These are phyloP conservation scores for Penicillium sp. DNA, from an alignment of 2,329 filamentous ascomycete species.

Conservation along the genomic window DNA sequence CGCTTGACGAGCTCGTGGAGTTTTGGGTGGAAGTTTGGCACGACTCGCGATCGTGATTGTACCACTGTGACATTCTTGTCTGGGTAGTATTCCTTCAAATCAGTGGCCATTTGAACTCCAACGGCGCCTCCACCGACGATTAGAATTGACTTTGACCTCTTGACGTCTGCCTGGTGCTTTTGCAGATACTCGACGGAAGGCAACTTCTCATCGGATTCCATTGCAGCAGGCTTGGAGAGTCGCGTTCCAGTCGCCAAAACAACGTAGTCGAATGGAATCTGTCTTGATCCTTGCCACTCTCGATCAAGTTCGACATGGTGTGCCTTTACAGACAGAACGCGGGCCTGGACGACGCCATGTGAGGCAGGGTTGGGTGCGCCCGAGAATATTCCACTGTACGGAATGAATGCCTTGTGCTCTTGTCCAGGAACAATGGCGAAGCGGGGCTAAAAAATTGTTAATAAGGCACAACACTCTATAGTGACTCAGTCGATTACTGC, in stretches of 20 bases:
- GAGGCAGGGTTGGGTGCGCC: conserved; percentile 23
- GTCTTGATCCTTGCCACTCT: conserved; percentile 37
- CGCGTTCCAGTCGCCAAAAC: conserved; percentile 40
- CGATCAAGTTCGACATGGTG: conserved; percentile 37
- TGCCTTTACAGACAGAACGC: conserved; percentile 34
- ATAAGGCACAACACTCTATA: neutral
- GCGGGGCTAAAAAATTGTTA: conserved; percentile 28
- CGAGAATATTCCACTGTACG: conserved; percentile 37
- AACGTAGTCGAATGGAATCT: conserved; percentile 39
- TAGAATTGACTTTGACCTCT: conserved; percentile 34
- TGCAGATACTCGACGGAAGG: conserved; percentile 39
- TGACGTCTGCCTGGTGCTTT: conserved; percentile 36
- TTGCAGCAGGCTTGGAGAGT: conserved; percentile 38
- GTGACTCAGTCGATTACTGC: neutral
- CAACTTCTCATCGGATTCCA: conserved; percentile 38
- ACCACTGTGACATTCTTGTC: conserved; percentile 53
- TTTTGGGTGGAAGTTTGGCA: conserved; percentile 38
- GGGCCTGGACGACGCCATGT: conserved; percentile 37
- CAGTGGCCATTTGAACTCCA: conserved; percentile 56
- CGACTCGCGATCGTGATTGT: conserved; percentile 49
- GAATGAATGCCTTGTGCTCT: conserved; percentile 44
- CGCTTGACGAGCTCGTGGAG: conserved; percentile 36
- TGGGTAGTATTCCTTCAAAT: conserved; percentile 54
- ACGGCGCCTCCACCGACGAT: conserved; percentile 56
- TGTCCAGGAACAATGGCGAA: conserved; percentile 40